Evolutionary conservation across 2,329 filamentous ascomycete genomes (phyloP), one percentile per base, ranked within the genome.

Genomic region (Fusarium beomiforme): DNA sequence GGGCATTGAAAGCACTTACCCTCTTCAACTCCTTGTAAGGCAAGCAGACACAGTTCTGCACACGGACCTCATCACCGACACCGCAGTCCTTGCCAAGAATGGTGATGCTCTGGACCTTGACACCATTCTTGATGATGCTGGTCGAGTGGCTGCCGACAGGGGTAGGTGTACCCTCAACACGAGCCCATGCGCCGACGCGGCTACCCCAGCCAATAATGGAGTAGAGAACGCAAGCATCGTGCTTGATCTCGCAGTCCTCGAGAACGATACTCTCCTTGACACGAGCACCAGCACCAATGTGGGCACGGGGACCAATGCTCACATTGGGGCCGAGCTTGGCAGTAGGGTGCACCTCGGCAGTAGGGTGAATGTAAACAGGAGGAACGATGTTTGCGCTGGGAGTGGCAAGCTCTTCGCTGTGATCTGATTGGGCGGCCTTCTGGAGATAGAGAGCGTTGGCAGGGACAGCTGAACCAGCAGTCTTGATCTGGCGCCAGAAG

Each of bases 401-500:
- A 71, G 90, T 85, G 16, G 93, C 91, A 56, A 98, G 91, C 84
- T 98, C 95, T 42, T 74, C 64, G 41, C 93, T 72, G 44, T 94
- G 74, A 90, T 71, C 90, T 46, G 87, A 88, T 83, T 98, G 95
- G 86, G 92, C 92, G 23, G 96, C 95, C 85, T 98, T 94, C 81
- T 97, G 94, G 59, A 99, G 90, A 84, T 99, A 99, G 36, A 99
- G 89, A 17, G 96, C 96, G 79, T 98, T 98, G 70, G 96, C 96
- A 19, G 96, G 96, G 31, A 99, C 94, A 53, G 96, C 96, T 9
- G 95, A 98, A 66, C 96, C 96, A 66, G 96, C 96, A 3, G 96
- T 98, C 89, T 99, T 99, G 89, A 99, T 98, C 87, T 99, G 96
- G 76, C 96, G 94, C 96, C 96, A 99, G 83, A 99, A 99, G 82